A percentile compares a stretch with the other conserved stretches of the same genome.
Evolutionary conservation across 2,329 filamentous ascomycete genomes (phyloP).

Genomic region (Beauveria sp.): DNA sequence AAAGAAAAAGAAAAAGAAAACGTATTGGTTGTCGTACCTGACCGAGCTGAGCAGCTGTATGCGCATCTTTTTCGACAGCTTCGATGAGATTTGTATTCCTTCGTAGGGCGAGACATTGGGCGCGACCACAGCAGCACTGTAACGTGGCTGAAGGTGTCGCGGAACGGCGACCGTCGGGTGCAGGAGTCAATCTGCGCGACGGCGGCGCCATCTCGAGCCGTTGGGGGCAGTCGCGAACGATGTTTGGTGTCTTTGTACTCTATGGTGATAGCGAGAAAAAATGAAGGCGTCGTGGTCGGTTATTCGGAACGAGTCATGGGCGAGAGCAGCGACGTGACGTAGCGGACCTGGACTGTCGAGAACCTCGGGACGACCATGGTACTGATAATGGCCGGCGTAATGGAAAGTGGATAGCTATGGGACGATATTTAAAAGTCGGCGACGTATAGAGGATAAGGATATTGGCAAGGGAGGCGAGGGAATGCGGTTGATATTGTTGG

Average conservation of each 20-base stretch:
- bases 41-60: conserved; percentile 77
- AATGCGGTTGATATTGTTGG: background rate
- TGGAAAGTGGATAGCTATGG: background rate
- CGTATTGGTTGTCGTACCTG: conserved; percentile 60
- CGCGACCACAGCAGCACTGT: conserved; percentile 78
- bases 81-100: conserved; percentile 74
- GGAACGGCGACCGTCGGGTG: conserved; percentile 14
- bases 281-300: background rate
- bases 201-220: conserved; percentile 6
- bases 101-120: conserved; percentile 70
- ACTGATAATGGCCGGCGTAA: background rate
- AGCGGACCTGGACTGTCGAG: conserved; percentile 2
- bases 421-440: background rate
- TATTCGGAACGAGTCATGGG: background rate
- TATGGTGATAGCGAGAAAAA: background rate
- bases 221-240: background rate
- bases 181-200: conserved; percentile 8
- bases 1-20: conserved; percentile 13
- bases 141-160: conserved; percentile 26
- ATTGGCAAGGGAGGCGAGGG: conserved; percentile 1
- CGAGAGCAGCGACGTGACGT: conserved; percentile 4
- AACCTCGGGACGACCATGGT: conserved; percentile 4
- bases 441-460: background rate
- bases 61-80: conserved; percentile 79
- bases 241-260: background rate